These are phyloP conservation scores for Fusarium cicatricum DNA, from an alignment of 2,329 filamentous ascomycete genomes.

Conservation along the genomic window DNA sequence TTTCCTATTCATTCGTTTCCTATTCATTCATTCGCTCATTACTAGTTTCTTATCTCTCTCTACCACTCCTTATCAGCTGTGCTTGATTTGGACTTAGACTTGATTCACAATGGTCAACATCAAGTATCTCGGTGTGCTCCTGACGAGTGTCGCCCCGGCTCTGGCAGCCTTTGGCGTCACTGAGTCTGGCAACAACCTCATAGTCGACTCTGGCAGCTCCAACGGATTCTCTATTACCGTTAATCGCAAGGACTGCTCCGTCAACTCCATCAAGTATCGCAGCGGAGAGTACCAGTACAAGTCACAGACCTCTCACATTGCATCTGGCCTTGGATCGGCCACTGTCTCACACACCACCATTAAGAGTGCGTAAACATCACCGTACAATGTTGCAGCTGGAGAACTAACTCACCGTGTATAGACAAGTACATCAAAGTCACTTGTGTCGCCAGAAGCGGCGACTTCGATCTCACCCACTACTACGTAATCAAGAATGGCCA, in stretches of 20 bases:
- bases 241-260: constrained; percentile 64
- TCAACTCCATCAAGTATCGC: constrained; percentile 69
- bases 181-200: constrained; percentile 50
- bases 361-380: constrained; percentile 31
- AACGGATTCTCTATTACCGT: constrained; percentile 62
- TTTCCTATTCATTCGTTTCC: constrained; percentile 1
- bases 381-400: neutral
- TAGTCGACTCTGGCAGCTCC: constrained; percentile 57
- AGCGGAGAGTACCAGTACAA: constrained; percentile 66
- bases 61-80: neutral
- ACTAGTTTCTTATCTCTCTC: neutral
- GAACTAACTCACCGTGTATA: constrained; percentile 7
- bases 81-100: constrained; percentile 23
- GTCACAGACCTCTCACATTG: constrained; percentile 50
- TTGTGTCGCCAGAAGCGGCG: constrained; percentile 61
- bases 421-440: constrained; percentile 67
- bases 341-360: constrained; percentile 60
- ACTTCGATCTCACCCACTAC: constrained; percentile 65
- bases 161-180: constrained; percentile 55
- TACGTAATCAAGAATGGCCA: constrained; percentile 68
- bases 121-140: constrained; percentile 40
- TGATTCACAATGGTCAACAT: constrained; percentile 33
- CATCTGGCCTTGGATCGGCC: constrained; percentile 56
- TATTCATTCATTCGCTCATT: constrained; percentile 1
- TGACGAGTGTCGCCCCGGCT: constrained; percentile 41